A percentile compares a stretch with the other conserved stretches of the same genome.
phyloP scores from a whole-genome alignment of 73 alveolate species.

The Blepharisma stoltei region DNA sequence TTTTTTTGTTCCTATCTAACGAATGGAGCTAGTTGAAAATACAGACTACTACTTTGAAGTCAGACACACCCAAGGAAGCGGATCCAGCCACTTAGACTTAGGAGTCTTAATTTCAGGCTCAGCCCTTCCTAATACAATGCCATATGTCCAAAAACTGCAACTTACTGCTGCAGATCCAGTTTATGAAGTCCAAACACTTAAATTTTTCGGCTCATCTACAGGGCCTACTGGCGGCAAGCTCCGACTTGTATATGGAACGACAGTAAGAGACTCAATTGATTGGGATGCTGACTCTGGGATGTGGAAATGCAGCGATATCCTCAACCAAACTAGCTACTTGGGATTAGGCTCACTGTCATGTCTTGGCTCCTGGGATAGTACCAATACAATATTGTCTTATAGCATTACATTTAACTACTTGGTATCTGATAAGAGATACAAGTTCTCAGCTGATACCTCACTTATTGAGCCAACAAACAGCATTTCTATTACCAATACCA shows the following conservation, averaged over 20 bases:
- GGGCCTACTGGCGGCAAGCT: not conserved
- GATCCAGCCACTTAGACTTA: not conserved
- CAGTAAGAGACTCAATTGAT: not conserved
- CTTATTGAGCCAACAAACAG: not conserved
- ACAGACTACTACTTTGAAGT: constrained; percentile 6
- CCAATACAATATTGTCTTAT: not conserved
- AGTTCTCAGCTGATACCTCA: not conserved
- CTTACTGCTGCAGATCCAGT: not conserved
- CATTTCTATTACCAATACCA: not conserved
- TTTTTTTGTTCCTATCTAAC: too few relatives aligned
- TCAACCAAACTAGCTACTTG: not conserved
- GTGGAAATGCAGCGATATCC: constrained; percentile 13
- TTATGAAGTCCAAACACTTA: constrained; percentile 15
- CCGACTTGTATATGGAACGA: not conserved
- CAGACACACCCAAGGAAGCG: not conserved
- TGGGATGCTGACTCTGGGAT: not conserved
- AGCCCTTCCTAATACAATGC: not conserved
- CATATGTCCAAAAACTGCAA: constrained; percentile 1
- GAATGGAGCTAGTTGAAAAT: too few relatives aligned
- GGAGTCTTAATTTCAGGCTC: constrained; percentile 19
- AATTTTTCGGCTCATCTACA: not conserved
- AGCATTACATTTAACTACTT: constrained; percentile 5
- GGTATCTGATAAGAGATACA: not conserved
- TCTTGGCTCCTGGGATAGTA: not conserved
- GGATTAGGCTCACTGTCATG: not conserved